These are phyloP conservation scores for Paramecium octaurelia DNA, from an alignment of 73 alveolate species.

Conservation along the genomic window DNA sequence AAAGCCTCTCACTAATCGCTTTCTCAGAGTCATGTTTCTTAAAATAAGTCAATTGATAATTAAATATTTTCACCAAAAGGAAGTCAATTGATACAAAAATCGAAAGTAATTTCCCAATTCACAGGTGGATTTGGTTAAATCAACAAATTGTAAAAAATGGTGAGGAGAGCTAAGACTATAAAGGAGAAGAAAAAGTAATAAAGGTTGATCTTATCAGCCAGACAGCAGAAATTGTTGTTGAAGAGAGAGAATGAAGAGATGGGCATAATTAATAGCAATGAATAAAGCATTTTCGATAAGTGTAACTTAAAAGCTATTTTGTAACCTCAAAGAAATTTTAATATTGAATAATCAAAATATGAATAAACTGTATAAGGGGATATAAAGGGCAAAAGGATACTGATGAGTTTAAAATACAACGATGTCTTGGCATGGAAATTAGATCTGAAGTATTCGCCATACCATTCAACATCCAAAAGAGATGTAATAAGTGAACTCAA, in stretches of 20 bases:
- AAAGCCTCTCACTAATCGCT: neutral
- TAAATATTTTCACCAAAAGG: neutral
- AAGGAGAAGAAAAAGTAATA: neutral
- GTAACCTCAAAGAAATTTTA: neutral
- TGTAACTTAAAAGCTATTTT: neutral
- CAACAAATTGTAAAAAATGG: neutral
- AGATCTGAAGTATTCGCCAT: neutral
- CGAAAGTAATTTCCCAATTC: neutral
- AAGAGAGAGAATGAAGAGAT: neutral
- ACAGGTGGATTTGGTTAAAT: conserved; percentile 7
- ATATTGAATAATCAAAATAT: neutral
- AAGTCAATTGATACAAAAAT: neutral
- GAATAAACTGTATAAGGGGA: neutral
- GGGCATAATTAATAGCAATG: neutral
- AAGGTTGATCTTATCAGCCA: neutral
- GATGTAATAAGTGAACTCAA: neutral
- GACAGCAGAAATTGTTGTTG: neutral
- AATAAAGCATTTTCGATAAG: neutral
- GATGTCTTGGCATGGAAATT: conserved; percentile 49
- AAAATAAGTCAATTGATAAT: neutral
- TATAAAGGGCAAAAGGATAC: neutral
- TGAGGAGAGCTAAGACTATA: neutral
- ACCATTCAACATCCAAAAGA: neutral
- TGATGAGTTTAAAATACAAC: neutral
- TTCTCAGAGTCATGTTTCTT: neutral